These are phyloP conservation scores for Austroboletus novae-zelandiae DNA, from an alignment of 1,284 basidiomycete genomes.

Conservation along the genomic window DNA sequence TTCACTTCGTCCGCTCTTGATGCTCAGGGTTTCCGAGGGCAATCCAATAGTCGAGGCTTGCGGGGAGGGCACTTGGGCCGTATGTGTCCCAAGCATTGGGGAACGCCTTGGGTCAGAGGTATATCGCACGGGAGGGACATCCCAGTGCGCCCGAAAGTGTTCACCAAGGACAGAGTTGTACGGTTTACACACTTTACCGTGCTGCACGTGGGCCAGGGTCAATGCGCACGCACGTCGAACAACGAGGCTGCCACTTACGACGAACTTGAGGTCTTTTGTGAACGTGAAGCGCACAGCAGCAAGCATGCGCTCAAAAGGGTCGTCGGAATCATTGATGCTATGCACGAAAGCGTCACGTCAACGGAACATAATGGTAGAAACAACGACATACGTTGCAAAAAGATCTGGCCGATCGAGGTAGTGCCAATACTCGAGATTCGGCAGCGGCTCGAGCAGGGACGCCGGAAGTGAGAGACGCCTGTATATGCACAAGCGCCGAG, in stretches of 20 bases:
- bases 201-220: slow-evolving; percentile 39
- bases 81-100: slow-evolving; percentile 47
- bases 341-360: slow-evolving; percentile 2
- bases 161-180: slow-evolving; percentile 95
- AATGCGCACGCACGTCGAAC: background rate
- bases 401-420: slow-evolving; percentile 93
- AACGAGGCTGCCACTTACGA: slow-evolving; percentile 50
- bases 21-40: slow-evolving; percentile 49
- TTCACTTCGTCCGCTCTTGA: slow-evolving; percentile 46
- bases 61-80: slow-evolving; percentile 31
- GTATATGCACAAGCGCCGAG: slow-evolving; percentile 2
- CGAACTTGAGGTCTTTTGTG: slow-evolving; percentile 94
- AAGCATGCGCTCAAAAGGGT: slow-evolving; percentile 91
- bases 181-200: slow-evolving; percentile 91
- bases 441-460: slow-evolving; percentile 86
- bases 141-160: slow-evolving; percentile 89
- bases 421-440: slow-evolving; percentile 95
- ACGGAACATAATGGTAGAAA: slow-evolving; percentile 3
- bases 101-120: slow-evolving; percentile 46
- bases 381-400: slow-evolving; percentile 74
- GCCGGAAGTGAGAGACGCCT: slow-evolving; percentile 90
- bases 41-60: slow-evolving; percentile 28
- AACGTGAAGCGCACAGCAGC: slow-evolving; percentile 87
- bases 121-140: slow-evolving; percentile 62
- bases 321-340: slow-evolving; percentile 86